Conservation (phyloP, 2,329 filamentous ascomycete genomes). For the Aphanocladium album region DNA sequence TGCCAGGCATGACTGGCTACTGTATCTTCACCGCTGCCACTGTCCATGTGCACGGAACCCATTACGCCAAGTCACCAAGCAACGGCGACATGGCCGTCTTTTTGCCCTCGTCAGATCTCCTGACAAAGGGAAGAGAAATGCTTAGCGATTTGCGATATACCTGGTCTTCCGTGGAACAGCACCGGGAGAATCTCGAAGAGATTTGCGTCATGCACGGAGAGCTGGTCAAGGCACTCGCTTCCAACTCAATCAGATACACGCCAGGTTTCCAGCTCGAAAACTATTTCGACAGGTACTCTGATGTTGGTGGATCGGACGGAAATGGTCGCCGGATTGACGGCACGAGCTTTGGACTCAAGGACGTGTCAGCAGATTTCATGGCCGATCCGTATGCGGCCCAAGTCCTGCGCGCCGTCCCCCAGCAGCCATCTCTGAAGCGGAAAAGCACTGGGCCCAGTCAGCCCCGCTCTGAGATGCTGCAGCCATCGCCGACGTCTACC, state of each 20-base stretch:
- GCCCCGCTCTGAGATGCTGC: conserved; percentile 35
- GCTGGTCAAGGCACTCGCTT: conserved; percentile 67
- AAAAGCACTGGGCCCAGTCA: conserved; percentile 40
- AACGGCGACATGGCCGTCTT: conserved; percentile 58
- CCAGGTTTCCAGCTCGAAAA: conserved; percentile 81
- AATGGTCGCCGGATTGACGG: conserved; percentile 63
- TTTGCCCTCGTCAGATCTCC: conserved; percentile 58
- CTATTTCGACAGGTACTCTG: conserved; percentile 76
- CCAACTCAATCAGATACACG: conserved; percentile 63
- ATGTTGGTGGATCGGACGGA: conserved; percentile 52
- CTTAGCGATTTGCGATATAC: conserved; percentile 67
- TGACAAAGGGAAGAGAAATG: conserved; percentile 75
- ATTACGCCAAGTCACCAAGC: conserved; percentile 58
- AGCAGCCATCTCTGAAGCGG: conserved; percentile 42
- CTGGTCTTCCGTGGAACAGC: conserved; percentile 76
- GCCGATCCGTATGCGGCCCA: conserved; percentile 50
- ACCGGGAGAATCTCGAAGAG: conserved; percentile 70
- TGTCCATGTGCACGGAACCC: conserved; percentile 79
- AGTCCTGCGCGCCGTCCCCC: conserved; percentile 40
- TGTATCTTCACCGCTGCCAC: conserved; percentile 83
- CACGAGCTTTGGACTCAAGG: conserved; percentile 66
- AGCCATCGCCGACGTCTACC: conserved; percentile 25
- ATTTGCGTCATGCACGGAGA: conserved; percentile 77
- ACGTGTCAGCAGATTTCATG: conserved; percentile 57
- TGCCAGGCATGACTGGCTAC: conserved; percentile 82